phyloP scores from a whole-genome alignment of 1,284 basidiomycete species.

The Moniliella sp. region DNA sequence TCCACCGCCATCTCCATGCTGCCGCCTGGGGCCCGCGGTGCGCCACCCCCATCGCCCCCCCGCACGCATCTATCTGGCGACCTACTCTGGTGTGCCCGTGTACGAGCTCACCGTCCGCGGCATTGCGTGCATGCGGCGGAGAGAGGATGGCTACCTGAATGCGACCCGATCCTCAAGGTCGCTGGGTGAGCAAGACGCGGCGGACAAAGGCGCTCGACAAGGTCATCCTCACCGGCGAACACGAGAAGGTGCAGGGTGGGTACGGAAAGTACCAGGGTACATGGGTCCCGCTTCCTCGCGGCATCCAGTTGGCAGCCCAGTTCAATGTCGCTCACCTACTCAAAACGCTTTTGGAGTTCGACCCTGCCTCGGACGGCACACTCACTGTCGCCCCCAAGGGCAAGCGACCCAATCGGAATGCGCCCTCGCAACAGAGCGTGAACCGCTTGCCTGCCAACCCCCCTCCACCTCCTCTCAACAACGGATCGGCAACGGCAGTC shows the following conservation, averaged over 20 bases:
- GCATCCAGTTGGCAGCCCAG: conserved; percentile 22
- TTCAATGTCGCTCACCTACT: conserved; percentile 31
- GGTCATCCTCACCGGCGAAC: conserved; percentile 79
- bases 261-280: conserved; percentile 99
- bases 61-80: conserved; percentile 28
- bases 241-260: conserved; percentile 96
- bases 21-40: too few relatives aligned
- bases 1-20: too few relatives aligned
- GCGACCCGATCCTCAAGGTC: conserved; percentile 95
- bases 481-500: too few relatives aligned
- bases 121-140: conserved; percentile 89
- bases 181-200: conserved; percentile 88
- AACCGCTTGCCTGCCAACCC: too few relatives aligned
- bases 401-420: conserved; percentile 10
- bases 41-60: too few relatives aligned
- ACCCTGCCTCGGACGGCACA: conserved; percentile 18
- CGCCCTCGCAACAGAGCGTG: too few relatives aligned
- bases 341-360: conserved; percentile 28
- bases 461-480: too few relatives aligned
- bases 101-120: conserved; percentile 51
- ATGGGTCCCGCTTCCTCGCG: conserved; percentile 42
- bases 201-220: conserved; percentile 94
- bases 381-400: conserved; percentile 10
- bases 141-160: conserved; percentile 79
- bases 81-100: conserved; percentile 37